These are phyloP conservation scores for Neodidymelliopsis sp. DNA, from an alignment of 2,329 filamentous ascomycete species.

Conservation along the genomic window DNA sequence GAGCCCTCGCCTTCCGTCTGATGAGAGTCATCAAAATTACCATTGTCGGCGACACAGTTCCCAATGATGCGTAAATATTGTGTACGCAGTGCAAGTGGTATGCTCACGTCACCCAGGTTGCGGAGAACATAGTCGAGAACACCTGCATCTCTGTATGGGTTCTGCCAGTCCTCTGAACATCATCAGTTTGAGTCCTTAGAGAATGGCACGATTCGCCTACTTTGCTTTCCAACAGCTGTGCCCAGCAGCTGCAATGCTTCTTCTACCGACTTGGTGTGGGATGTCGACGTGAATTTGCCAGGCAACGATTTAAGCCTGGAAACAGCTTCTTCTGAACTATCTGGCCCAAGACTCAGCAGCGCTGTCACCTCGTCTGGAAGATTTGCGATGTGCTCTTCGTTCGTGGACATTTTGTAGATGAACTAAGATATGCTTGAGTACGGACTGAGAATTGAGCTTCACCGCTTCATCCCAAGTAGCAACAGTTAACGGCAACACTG, in stretches of 20 bases:
- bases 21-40: constrained; percentile 19
- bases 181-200: constrained; percentile 31
- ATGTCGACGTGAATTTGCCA: constrained; percentile 2
- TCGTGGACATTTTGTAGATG: constrained; percentile 4
- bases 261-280: constrained; percentile 2
- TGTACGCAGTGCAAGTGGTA: constrained; percentile 32
- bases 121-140: constrained; percentile 39
- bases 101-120: constrained; percentile 30
- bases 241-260: constrained; percentile 36
- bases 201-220: constrained; percentile 21
- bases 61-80: constrained; percentile 49
- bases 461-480: too few species aligned
- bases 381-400: not conserved
- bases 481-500: not conserved
- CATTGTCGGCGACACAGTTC: constrained; percentile 49
- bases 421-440: not conserved
- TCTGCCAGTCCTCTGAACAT: constrained; percentile 40
- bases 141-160: constrained; percentile 34
- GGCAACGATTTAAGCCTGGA: constrained; percentile 1
- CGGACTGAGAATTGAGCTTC: too few species aligned
- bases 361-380: constrained; percentile 6
- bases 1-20: not conserved
- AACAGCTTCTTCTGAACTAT: not conserved
- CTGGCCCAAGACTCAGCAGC: constrained; percentile 2
- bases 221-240: constrained; percentile 43